phyloP scores from a whole-genome alignment of 225 moss, liverwort and hornwort genomes.

The Pseudoscleropodium purum region DNA sequence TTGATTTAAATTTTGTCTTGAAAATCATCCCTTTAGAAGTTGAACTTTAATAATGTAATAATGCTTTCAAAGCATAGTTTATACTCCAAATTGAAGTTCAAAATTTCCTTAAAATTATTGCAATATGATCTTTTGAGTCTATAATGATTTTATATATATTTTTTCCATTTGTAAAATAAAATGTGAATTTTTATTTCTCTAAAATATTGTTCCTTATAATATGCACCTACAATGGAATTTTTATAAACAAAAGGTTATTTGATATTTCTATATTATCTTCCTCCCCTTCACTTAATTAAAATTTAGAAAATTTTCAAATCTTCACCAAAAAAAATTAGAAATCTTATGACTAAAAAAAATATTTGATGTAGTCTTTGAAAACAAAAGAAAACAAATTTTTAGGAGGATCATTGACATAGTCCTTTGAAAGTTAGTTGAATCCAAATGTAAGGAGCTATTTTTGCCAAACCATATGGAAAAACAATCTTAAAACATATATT shows the following conservation, averaged over 20 bases:
- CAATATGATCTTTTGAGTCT: background rate
- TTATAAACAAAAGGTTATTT: background rate
- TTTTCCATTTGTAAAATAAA: background rate
- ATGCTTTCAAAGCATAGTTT: background rate
- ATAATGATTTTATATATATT: background rate
- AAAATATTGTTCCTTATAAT: background rate
- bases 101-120: background rate
- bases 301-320: background rate
- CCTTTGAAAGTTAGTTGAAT: background rate
- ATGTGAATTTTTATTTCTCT: background rate
- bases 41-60: background rate
- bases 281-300: background rate
- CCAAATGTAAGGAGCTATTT: background rate
- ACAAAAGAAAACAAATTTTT: background rate
- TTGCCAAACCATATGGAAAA: background rate
- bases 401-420: background rate
- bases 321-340: background rate
- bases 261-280: background rate
- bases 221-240: background rate
- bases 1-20: fast-evolving
- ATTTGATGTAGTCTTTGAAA: background rate
- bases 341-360: background rate
- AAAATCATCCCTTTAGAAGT: background rate
- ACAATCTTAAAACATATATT: background rate
- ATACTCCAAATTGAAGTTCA: background rate